Percentiles rank a stretch among this genome's conserved stretches.
Evolutionary conservation across 2,329 filamentous ascomycete species (phyloP).

Genomic region (Penicillium occitanis): DNA sequence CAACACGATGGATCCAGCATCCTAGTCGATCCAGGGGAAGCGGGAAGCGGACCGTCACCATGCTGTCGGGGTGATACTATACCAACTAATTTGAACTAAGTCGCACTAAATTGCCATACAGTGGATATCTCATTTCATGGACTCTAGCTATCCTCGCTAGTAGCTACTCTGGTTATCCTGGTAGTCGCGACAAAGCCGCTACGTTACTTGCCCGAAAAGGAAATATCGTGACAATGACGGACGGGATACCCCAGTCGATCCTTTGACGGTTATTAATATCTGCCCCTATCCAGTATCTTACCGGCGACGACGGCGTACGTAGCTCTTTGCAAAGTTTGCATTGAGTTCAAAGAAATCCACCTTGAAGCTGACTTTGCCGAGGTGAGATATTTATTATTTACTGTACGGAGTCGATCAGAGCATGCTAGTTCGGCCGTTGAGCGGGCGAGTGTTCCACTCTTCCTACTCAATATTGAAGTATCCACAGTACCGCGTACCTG

Average conservation of each 20-base stretch:
- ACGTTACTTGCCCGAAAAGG: background rate
- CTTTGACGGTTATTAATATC: constrained; percentile 1
- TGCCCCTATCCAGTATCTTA: background rate
- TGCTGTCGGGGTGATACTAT: constrained; percentile 6
- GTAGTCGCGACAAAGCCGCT: background rate
- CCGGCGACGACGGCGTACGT: background rate
- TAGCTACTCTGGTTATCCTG: background rate
- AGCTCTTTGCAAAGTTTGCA: background rate
- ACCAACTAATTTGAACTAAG: background rate
- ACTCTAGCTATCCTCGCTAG: background rate
- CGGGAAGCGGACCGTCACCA: constrained; percentile 12
- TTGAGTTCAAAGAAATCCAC: background rate
- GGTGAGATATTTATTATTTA: background rate
- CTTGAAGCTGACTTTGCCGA: background rate
- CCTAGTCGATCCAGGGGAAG: constrained; percentile 15
- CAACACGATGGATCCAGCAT: constrained; percentile 8
- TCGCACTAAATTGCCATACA: background rate
- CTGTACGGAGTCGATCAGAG: background rate
- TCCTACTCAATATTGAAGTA: background rate
- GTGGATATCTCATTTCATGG: constrained; percentile 1
- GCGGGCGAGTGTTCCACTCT: background rate
- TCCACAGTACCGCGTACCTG: background rate
- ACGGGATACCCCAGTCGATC: constrained; percentile 1
- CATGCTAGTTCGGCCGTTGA: background rate
- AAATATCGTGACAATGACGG: background rate